Percentiles rank a stretch among this genome's conserved stretches.
phyloP scores from a whole-genome alignment of 2,329 filamentous ascomycete species.

The Pleoardoris graminearum region DNA sequence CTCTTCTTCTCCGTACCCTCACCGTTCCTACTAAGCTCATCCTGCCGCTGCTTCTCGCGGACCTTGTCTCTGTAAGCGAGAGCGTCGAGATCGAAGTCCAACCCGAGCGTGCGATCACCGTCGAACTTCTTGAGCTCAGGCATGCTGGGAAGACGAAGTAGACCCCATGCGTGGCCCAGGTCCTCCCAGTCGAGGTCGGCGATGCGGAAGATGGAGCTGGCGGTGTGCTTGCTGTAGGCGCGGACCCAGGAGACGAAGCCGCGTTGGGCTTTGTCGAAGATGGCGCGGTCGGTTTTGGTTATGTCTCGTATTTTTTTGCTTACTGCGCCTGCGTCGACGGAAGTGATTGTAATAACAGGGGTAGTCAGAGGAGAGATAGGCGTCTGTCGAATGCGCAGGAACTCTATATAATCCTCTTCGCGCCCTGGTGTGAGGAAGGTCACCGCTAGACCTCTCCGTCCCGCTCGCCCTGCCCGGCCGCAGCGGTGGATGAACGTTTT shows the following conservation, averaged over 20 bases:
- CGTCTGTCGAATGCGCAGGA: constrained; percentile 84
- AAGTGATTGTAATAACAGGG: constrained; percentile 61
- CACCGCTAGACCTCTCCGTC: constrained; percentile 76
- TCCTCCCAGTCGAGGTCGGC: constrained; percentile 83
- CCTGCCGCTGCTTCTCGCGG: constrained; percentile 49
- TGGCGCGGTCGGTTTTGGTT: constrained; percentile 62
- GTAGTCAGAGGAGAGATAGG: constrained; percentile 69
- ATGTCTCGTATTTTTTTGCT: constrained; percentile 65
- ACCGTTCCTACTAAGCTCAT: constrained; percentile 29
- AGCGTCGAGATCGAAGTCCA: constrained; percentile 46
- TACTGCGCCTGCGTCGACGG: constrained; percentile 62
- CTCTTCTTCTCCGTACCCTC: constrained; percentile 30
- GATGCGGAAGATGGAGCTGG: constrained; percentile 85
- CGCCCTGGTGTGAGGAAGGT: constrained; percentile 80
- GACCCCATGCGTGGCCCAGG: constrained; percentile 79
- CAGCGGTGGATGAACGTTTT: constrained; percentile 77
- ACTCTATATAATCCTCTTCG: constrained; percentile 88
- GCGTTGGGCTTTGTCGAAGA: constrained; percentile 86
- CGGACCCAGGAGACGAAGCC: constrained; percentile 94
- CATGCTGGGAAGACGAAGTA: constrained; percentile 89
- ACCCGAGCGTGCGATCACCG: constrained; percentile 48
- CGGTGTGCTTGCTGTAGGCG: constrained; percentile 88
- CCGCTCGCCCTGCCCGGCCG: constrained; percentile 65
- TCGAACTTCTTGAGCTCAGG: constrained; percentile 67
- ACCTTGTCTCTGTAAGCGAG: constrained; percentile 52